phyloP scores from a whole-genome alignment of 805 yeast genomes.

The Peterozyma xylosa region DNA sequence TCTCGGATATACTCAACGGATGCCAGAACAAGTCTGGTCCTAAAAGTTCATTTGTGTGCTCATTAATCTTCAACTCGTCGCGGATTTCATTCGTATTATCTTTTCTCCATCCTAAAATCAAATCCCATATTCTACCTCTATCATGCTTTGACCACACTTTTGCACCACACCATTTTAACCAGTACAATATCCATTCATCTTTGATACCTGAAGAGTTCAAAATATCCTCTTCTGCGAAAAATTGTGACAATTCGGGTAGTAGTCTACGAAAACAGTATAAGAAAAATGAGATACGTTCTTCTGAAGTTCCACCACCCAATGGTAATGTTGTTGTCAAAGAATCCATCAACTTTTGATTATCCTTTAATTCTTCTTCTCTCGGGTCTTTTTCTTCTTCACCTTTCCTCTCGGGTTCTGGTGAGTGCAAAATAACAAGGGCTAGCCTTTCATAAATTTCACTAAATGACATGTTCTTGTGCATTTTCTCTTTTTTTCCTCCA shows the following conservation, averaged over 20 bases:
- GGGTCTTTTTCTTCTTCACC: slow-evolving; percentile 12
- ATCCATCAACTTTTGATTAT: slow-evolving; percentile 11
- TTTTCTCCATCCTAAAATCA: slow-evolving; percentile 68
- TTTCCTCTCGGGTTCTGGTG: slow-evolving; percentile 41
- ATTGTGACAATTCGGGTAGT: slow-evolving; percentile 71
- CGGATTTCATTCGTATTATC: slow-evolving; percentile 16
- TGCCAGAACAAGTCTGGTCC: slow-evolving; percentile 67
- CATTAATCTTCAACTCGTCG: slow-evolving; percentile 11
- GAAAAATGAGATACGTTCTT: slow-evolving; percentile 63
- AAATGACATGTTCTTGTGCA: slow-evolving; percentile 38
- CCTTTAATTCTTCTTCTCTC: not conserved
- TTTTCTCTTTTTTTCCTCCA: too few relatives aligned
- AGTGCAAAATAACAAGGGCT: slow-evolving; percentile 66
- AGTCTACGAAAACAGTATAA: slow-evolving; percentile 51
- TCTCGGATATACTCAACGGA: slow-evolving; percentile 19
- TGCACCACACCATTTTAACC: slow-evolving; percentile 88
- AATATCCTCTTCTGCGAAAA: slow-evolving; percentile 74
- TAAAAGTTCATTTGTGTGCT: slow-evolving; percentile 18
- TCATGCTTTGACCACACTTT: slow-evolving; percentile 77
- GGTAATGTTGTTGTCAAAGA: slow-evolving; percentile 28
- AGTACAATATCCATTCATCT: slow-evolving; percentile 91
- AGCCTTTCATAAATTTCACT: slow-evolving; percentile 69
- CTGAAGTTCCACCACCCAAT: slow-evolving; percentile 54
- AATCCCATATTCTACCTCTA: slow-evolving; percentile 87
- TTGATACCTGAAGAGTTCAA: slow-evolving; percentile 52